Base-by-base conservation (phyloP, 495 filamentous ascomycete species). In the Letharia columbiana region DNA sequence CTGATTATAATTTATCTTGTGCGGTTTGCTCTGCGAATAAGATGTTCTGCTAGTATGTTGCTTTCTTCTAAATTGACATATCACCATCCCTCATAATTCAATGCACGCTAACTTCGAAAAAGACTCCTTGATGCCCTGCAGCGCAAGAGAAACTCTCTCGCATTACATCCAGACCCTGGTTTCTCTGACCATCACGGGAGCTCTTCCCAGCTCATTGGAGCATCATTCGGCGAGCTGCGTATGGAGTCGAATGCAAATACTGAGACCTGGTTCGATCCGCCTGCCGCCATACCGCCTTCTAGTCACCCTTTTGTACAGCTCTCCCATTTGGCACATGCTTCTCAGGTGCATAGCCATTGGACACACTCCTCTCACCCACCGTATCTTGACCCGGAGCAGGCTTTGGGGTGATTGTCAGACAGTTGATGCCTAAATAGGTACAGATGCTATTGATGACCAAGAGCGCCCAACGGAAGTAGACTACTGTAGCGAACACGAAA, bases 381-480 rank as follows among this genome's bases (percentile, higher is more conserved):
- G 66, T 17, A 18, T 33, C 49, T 28, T 68, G 66, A 40, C 60
- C 60, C 7, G 68, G 68, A 60, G 68, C 68, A 15, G 66, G 62
- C 54, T 70, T 70, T 20, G 61, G 9, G 13, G 89, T 91, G 64
- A 98, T 96, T 3, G 92, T 96, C 49, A 98, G 77, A 75, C 92
- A 96, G 71, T 90, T 92, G 79, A 98, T 98, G 66, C 88, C 91
- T 17, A 98, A 78, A 79, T 91, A 98, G 37, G 84, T 80, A 73
- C 95, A 98, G 70, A 98, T 98, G 67, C 89, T 88, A 71, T 88
- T 86, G 67, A 96, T 96, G 54, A 98, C 91, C 49, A 97, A 78
- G 45, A 88, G 84, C 1, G 94, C 94, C 95, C 94, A 98, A 69
- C 90, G 85, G 77, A 87, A 91, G 76, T 98, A 98, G 20, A 88